phyloP scores from a whole-genome alignment of 2,329 filamentous ascomycete species.

The Penicillium sp. region DNA sequence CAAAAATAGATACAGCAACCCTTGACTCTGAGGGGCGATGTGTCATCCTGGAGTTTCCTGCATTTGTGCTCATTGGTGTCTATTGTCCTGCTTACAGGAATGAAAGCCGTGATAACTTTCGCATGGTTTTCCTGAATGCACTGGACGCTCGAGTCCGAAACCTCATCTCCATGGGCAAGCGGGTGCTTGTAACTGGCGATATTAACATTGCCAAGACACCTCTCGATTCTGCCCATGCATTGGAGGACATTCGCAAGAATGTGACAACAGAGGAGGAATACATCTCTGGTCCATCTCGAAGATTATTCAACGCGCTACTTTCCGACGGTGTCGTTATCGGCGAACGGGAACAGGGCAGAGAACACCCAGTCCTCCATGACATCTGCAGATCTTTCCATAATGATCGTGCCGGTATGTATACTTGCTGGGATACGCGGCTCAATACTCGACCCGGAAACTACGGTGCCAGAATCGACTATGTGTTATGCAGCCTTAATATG shows the following conservation, averaged over 20 bases:
- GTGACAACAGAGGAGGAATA: slow-evolving; percentile 68
- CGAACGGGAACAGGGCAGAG: slow-evolving; percentile 64
- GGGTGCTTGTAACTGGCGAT: slow-evolving; percentile 82
- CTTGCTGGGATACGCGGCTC: slow-evolving; percentile 92
- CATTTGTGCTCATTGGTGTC: slow-evolving; percentile 87
- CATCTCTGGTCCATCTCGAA: slow-evolving; percentile 66
- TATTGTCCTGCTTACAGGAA: slow-evolving; percentile 91
- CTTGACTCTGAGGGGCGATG: slow-evolving; percentile 92
- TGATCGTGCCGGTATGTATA: slow-evolving; percentile 83
- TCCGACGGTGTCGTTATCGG: slow-evolving; percentile 66
- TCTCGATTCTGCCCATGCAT: slow-evolving; percentile 72
- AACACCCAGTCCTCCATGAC: slow-evolving; percentile 74
- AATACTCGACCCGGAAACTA: slow-evolving; percentile 96
- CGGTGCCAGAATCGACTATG: slow-evolving; percentile 89
- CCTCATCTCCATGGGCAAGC: slow-evolving; percentile 73
- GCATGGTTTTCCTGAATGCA: slow-evolving; percentile 72
- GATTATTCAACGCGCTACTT: slow-evolving; percentile 82
- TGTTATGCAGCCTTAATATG: slow-evolving; percentile 77
- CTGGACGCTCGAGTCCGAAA: slow-evolving; percentile 84
- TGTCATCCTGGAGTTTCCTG: slow-evolving; percentile 86
- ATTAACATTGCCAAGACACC: slow-evolving; percentile 72
- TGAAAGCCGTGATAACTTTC: slow-evolving; percentile 77
- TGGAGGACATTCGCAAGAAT: slow-evolving; percentile 69
- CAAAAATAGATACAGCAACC: slow-evolving; percentile 62
- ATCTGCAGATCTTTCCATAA: slow-evolving; percentile 79